A percentile compares a stretch with the other conserved stretches of the same genome.
These are phyloP conservation scores for Brasilioporus rufonigricans DNA, from an alignment of 768 basidiomycete species.

Conservation along the genomic window DNA sequence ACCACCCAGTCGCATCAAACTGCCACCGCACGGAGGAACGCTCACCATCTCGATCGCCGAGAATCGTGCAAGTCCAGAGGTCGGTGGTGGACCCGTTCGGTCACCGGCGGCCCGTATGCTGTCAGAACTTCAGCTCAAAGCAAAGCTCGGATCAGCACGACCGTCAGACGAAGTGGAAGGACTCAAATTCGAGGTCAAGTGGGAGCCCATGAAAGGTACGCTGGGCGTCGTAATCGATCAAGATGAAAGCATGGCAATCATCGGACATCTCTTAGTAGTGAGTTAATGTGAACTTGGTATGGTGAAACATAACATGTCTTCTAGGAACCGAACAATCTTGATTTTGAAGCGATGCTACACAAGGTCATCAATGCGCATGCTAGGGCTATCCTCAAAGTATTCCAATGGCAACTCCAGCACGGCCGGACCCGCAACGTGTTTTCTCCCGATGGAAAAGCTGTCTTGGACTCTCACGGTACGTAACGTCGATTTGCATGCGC, in stretches of 20 bases:
- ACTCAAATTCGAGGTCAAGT: constrained; percentile 64
- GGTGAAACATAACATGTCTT: background rate
- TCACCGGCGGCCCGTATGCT: constrained; percentile 53
- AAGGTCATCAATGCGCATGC: constrained; percentile 66
- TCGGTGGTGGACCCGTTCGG: constrained; percentile 47
- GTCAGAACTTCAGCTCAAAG: constrained; percentile 59
- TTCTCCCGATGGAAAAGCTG: constrained; percentile 57
- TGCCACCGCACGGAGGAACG: constrained; percentile 67
- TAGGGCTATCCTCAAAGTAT: constrained; percentile 54
- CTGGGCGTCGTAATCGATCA: constrained; percentile 56
- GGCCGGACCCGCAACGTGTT: constrained; percentile 55
- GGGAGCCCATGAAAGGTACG: constrained; percentile 72
- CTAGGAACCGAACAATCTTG: constrained; percentile 65
- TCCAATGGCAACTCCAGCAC: constrained; percentile 53
- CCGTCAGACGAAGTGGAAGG: constrained; percentile 78
- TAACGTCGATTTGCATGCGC: background rate
- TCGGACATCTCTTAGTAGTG: constrained; percentile 54
- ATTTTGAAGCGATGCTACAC: constrained; percentile 69
- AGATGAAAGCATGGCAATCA: constrained; percentile 42
- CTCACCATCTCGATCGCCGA: constrained; percentile 71
- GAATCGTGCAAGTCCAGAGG: constrained; percentile 38
- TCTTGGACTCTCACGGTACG: constrained; percentile 55
- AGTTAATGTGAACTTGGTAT: constrained; percentile 25
- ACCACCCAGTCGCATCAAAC: constrained; percentile 34
- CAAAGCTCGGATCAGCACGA: constrained; percentile 52